These are phyloP conservation scores for Rhodotorula taiwanensis DNA, from an alignment of 768 basidiomycete genomes.

Conservation along the genomic window DNA sequence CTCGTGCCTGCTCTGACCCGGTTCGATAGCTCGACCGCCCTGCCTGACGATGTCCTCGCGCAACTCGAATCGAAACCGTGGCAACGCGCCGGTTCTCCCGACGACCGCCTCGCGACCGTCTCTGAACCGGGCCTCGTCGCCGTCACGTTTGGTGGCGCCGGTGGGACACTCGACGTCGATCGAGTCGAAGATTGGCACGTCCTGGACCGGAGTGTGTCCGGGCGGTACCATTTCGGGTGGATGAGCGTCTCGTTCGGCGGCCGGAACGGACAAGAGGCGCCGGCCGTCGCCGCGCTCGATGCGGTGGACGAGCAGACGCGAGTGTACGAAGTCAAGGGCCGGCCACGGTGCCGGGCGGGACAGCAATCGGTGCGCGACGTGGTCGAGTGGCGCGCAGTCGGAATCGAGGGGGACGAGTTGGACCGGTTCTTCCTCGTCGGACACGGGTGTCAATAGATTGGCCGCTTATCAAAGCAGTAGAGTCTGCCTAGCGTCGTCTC, in stretches of 20 bases:
- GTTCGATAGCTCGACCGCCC: neutral
- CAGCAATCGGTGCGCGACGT: constrained; percentile 9
- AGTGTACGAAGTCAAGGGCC: neutral
- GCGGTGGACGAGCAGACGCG: neutral
- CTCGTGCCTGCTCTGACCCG: constrained; percentile 12
- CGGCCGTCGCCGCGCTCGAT: neutral
- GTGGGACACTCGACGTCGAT: constrained; percentile 34
- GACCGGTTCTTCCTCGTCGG: constrained; percentile 23
- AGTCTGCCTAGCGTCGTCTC: no score
- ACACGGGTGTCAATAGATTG: neutral
- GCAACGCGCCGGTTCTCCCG: constrained; percentile 2
- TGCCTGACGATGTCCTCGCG: constrained; percentile 8
- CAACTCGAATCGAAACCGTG: neutral
- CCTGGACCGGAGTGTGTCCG: neutral
- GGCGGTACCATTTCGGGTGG: constrained; percentile 22
- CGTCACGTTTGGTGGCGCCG: constrained; percentile 25
- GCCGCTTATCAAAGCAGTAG: neutral
- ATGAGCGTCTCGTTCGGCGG: constrained; percentile 1
- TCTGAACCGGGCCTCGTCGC: constrained; percentile 14
- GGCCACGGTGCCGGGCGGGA: constrained; percentile 5
- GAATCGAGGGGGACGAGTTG: constrained; percentile 11
- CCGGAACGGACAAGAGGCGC: neutral
- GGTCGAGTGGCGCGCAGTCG: constrained; percentile 32
- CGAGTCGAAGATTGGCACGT: constrained; percentile 33
- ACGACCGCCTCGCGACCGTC: neutral